Evolutionary conservation across 1,284 basidiomycete genomes (phyloP).

Genomic region (Puccinia hordei): DNA sequence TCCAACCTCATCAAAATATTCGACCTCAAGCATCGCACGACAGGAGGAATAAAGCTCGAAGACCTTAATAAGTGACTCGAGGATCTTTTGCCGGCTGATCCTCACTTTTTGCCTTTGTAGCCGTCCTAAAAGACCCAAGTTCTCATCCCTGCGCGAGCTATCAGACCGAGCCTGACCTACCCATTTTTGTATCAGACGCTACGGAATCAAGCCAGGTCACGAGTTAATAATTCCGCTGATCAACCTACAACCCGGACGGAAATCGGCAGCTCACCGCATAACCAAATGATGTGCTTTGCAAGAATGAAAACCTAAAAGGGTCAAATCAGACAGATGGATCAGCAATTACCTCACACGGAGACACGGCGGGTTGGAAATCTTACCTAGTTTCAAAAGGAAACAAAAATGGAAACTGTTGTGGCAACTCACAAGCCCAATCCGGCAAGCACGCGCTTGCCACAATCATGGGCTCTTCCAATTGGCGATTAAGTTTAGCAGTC

Average conservation of each 20-base stretch:
- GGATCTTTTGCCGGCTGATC: slow-evolving; percentile 87
- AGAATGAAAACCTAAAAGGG: slow-evolving; percentile 83
- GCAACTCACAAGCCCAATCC: slow-evolving; percentile 92
- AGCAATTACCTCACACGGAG: neutral
- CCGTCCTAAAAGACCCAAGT: slow-evolving; percentile 84
- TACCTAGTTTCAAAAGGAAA: slow-evolving; percentile 51
- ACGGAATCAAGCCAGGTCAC: slow-evolving; percentile 33
- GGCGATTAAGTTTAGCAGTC: slow-evolving; percentile 94
- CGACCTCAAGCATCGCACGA: slow-evolving; percentile 89
- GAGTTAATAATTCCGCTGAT: slow-evolving; percentile 70
- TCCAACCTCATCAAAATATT: slow-evolving; percentile 99
- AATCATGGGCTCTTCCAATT: slow-evolving; percentile 97
- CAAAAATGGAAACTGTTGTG: slow-evolving; percentile 66
- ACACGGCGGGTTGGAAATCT: neutral
- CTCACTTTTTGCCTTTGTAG: slow-evolving; percentile 94
- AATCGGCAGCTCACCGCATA: slow-evolving; percentile 72
- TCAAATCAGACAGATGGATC: neutral
- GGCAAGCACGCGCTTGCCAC: slow-evolving; percentile 94
- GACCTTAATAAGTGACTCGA: slow-evolving; percentile 96
- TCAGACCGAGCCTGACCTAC: slow-evolving; percentile 55
- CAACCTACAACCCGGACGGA: neutral
- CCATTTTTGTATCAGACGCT: slow-evolving; percentile 51
- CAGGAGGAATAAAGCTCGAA: slow-evolving; percentile 91
- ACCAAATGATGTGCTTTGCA: slow-evolving; percentile 95
- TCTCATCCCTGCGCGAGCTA: slow-evolving; percentile 78